Evolutionary conservation across 2,329 filamentous ascomycete genomes (phyloP), one percentile per base, ranked within the genome.

Genomic region (Fusarium globosum): DNA sequence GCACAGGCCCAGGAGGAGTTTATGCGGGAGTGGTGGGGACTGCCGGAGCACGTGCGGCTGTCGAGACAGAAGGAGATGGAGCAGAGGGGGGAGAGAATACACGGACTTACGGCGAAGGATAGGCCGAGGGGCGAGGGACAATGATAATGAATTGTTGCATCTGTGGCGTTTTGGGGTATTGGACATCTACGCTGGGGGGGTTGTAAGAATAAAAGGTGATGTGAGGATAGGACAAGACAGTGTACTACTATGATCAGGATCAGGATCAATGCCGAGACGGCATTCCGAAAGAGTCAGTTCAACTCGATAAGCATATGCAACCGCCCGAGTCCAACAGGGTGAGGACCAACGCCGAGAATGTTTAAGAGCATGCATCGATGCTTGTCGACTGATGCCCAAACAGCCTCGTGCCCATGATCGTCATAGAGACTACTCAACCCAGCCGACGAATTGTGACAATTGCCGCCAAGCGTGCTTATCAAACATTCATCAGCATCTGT

Each of bases 11-110:
- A 92, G 83, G 89, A 92, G 81, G 86, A 87, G 51, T 92, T 92
- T 69, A 85, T 91, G 80, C 82, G 89, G 68, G 90, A 91, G 83
- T 92, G 90, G 90, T 92, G 90, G 90, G 89, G 89, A 9, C 78
- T 92, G 73, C 88, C 88, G 16, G 85, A 87, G 76, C 85, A 86
- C 76, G 89, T 90, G 72, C 83, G 87, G 71, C 84, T 88, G 75
- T 84, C 84, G 72, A 81, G 84, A 66, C 82, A 84, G 69, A 79
- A 81, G 63, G 87, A 89, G 79, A 85, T 88, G 78, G 73, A 87
- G 60, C 69, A 78, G 68, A 78, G 80, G 65, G 86, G 82, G 39
- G 89, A 92, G 83, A 83, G 88, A 71, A 82, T 91, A 41, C 89
- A 88, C 13, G 89, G 89, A 15, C 84, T 86, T 74, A 82, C 85